Evolutionary conservation across 164 flowering plant genomes (phyloP), one percentile per base, ranked within the genome.

Genomic region (Vitis rotundifolia): DNA sequence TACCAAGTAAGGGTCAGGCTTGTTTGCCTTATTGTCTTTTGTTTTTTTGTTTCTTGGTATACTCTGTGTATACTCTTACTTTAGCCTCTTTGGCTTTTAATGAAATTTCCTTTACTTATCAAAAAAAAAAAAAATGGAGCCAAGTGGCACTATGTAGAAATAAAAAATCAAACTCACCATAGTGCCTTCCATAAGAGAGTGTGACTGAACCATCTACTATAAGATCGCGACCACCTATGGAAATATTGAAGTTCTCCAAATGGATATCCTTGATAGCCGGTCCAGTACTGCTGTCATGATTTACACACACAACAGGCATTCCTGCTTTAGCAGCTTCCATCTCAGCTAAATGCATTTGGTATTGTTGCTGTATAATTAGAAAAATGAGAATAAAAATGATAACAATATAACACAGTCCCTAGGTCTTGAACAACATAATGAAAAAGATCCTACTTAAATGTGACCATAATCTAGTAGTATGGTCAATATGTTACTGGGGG

Each of bases 191-290:
- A 80, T 82, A 89, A 67, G 99, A 81, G 59, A 96, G 94, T 19
- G 93, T 93, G 29, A 96, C 76, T 60, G 86, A 49, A 64, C 97
- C 97, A 73, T 96, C 99, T 37, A 86, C 81, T 74, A 96, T 89
- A 52, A 96, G 97, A 61, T 93, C 99, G 71, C 98, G 98, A 48
- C 99, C 99, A 68, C 99, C 99, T 61, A 96, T 92, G 71, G 99
- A 93, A 28, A 96, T 71, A 79, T 74, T 93, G 76, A 96, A 93
- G 81, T 91, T 91, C 75, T 93, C 97, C 95, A 96, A 79, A 69
- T 87, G 97, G 66, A 96, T 83, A 83, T 96, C 98, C 83, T 87
- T 91, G 57, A 92, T 82, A 79, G 74, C 73, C 5, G 95, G 75
- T 62, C 90, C 98, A 68, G 57, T 74, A 67, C 77, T 71, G 61